These are phyloP conservation scores for Alternaria sp. DNA, from an alignment of 2,329 filamentous ascomycete genomes.

Conservation along the genomic window DNA sequence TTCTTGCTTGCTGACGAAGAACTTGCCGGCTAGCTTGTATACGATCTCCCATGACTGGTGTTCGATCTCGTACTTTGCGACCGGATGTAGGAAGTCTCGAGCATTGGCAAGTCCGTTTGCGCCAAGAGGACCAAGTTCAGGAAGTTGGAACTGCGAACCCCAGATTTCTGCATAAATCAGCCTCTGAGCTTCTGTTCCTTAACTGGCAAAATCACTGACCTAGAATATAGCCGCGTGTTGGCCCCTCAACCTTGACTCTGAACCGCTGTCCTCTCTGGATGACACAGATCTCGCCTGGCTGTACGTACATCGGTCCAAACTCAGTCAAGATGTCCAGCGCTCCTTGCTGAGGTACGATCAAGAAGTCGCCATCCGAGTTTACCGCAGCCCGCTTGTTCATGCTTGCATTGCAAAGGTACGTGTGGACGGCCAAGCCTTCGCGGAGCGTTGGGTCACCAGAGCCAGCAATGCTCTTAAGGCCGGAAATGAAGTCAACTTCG, in stretches of 20 bases:
- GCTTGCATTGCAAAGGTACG: slow-evolving; percentile 47
- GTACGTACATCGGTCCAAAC: slow-evolving; percentile 75
- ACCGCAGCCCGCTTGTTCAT: slow-evolving; percentile 59
- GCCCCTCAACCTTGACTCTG: slow-evolving; percentile 71
- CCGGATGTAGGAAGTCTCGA: slow-evolving; percentile 75
- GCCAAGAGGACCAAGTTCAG: slow-evolving; percentile 52
- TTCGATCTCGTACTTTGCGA: slow-evolving; percentile 69
- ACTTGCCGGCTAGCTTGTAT: slow-evolving; percentile 68
- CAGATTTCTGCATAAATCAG: slow-evolving; percentile 45
- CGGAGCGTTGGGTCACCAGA: slow-evolving; percentile 51
- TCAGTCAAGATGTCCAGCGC: slow-evolving; percentile 79
- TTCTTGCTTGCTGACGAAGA: slow-evolving; percentile 70
- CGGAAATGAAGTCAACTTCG: slow-evolving; percentile 46
- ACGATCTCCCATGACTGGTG: slow-evolving; percentile 54
- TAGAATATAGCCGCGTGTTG: slow-evolving; percentile 75
- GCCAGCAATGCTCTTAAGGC: slow-evolving; percentile 51
- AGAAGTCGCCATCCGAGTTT: slow-evolving; percentile 74
- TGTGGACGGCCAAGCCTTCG: slow-evolving; percentile 49
- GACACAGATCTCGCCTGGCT: slow-evolving; percentile 79
- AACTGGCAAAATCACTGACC: slow-evolving; percentile 43
- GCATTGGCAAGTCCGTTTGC: slow-evolving; percentile 54
- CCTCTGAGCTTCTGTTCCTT: not conserved
- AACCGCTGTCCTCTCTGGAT: slow-evolving; percentile 78
- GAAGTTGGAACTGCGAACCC: slow-evolving; percentile 52
- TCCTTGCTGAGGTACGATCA: slow-evolving; percentile 79